Conservation (phyloP, 208 protist genomes). For the Trypanosoma brucei region DNA sequence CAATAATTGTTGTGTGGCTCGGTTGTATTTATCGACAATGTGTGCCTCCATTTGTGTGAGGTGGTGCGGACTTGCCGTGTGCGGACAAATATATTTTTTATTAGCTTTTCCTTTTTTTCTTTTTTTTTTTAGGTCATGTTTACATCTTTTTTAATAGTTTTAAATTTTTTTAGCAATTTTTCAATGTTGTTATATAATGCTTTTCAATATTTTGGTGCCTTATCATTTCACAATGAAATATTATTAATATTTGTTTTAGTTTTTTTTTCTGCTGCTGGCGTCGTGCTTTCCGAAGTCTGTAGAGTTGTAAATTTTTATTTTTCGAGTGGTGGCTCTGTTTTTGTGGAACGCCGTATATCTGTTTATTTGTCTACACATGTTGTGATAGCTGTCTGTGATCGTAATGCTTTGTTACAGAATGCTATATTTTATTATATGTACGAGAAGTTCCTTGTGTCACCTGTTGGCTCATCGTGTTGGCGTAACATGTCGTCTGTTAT, state of each 20-base stretch:
- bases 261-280: conserved; percentile 7
- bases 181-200: conserved; percentile 11
- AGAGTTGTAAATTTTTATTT: conserved; percentile 1
- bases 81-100: neutral
- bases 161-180: neutral
- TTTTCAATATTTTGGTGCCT: conserved; percentile 23
- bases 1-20: no score
- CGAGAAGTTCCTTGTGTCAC: conserved; percentile 31
- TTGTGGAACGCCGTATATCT: conserved; percentile 18
- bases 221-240: conserved; percentile 13
- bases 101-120: conserved; percentile 13
- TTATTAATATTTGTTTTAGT: conserved; percentile 25
- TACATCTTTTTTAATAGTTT: conserved; percentile 3
- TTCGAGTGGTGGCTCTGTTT: neutral
- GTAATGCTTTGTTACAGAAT: conserved; percentile 65
- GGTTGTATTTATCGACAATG: no score
- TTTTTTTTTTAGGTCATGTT: conserved; percentile 8
- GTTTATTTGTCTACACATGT: conserved; percentile 15
- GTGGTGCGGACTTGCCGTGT: no score
- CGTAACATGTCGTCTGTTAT: conserved; percentile 33
- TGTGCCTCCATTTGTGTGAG: no score
- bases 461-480: conserved; percentile 29
- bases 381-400: conserved; percentile 24
- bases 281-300: conserved; percentile 1
- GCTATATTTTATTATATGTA: conserved; percentile 59